Evolutionary conservation across 352 stramenopile genomes (phyloP).

Genomic region (Saprolegnia diclina): DNA sequence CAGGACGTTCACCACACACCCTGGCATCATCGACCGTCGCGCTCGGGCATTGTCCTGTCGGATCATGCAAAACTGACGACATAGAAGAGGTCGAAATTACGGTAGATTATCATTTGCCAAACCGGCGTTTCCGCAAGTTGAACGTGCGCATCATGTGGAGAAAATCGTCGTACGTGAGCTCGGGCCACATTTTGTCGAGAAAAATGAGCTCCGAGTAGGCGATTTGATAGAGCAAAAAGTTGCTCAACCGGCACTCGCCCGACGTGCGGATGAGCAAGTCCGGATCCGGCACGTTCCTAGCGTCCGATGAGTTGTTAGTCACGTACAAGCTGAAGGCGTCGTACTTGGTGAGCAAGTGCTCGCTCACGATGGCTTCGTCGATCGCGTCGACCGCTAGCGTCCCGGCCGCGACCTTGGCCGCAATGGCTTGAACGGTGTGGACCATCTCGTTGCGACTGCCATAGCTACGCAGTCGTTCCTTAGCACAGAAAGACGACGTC

Average conservation of each 20-base stretch:
- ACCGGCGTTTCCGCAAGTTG: constrained; percentile 81
- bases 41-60: no score
- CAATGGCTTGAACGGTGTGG: constrained; percentile 85
- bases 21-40: no score
- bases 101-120: constrained; percentile 62
- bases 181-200: constrained; percentile 93
- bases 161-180: constrained; percentile 85
- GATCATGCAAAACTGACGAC: no score
- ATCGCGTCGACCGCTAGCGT: constrained; percentile 61
- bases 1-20: no score
- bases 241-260: constrained; percentile 92
- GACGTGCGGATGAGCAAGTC: constrained; percentile 94
- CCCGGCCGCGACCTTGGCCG: constrained; percentile 67
- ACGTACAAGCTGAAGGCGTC: neutral
- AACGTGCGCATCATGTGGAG: constrained; percentile 76
- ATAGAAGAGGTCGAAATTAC: no score
- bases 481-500: no score
- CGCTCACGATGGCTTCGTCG: constrained; percentile 65
- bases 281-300: constrained; percentile 81
- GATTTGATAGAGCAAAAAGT: constrained; percentile 95
- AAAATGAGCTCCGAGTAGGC: constrained; percentile 95
- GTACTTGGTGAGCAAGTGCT: constrained; percentile 77
- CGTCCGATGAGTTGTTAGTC: neutral
- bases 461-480: constrained; percentile 69
- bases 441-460: constrained; percentile 94